These are phyloP conservation scores for Artemisia annua DNA, from an alignment of 129 eudicot species.

Conservation along the genomic window DNA sequence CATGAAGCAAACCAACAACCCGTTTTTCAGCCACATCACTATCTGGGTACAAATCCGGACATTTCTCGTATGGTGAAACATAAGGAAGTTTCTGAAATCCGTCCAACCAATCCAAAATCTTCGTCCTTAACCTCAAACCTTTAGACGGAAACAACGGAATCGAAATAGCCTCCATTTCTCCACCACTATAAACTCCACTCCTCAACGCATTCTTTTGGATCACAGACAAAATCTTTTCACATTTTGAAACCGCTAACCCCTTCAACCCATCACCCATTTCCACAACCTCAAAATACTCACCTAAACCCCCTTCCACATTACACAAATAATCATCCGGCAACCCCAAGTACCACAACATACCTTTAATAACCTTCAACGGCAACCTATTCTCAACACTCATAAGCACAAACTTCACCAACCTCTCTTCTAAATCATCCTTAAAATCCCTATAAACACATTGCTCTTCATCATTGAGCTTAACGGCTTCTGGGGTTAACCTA, in stretches of 20 bases:
- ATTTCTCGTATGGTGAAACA: constrained; percentile 71
- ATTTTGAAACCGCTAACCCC: constrained; percentile 56
- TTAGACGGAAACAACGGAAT: constrained; percentile 80
- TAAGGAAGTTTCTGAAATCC: constrained; percentile 73
- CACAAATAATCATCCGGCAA: constrained; percentile 60
- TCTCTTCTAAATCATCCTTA: constrained; percentile 46
- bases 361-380: constrained; percentile 69
- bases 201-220: constrained; percentile 62
- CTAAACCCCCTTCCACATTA: constrained; percentile 43
- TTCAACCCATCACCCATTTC: constrained; percentile 71
- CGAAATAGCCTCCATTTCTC: constrained; percentile 39
- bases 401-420: constrained; percentile 58
- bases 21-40: constrained; percentile 84
- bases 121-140: constrained; percentile 68
- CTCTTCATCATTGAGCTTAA: constrained; percentile 55
- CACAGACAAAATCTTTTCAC: constrained; percentile 36
- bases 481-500: constrained; percentile 62
- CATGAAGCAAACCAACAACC: constrained; percentile 76
- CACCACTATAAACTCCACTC: constrained; percentile 45
- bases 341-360: constrained; percentile 82
- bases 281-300: constrained; percentile 57
- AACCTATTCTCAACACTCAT: constrained; percentile 66
- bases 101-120: constrained; percentile 73
- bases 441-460: constrained; percentile 49
- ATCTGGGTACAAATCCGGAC: constrained; percentile 39